phyloP scores from a whole-genome alignment of 2,329 filamentous ascomycete genomes.

The Decorospora gaudefroyi region DNA sequence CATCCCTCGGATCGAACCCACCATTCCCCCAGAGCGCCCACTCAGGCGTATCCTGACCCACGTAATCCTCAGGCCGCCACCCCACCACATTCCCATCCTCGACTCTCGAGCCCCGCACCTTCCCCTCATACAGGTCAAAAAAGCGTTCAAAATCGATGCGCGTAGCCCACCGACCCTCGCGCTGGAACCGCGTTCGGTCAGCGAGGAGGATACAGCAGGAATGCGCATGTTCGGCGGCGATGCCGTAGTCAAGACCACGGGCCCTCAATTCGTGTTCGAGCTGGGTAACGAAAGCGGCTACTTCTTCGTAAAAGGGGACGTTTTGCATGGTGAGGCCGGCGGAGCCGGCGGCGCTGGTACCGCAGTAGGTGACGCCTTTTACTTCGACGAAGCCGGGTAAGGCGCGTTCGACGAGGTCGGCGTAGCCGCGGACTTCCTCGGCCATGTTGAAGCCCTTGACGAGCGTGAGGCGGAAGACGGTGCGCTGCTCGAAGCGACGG shows the following conservation, averaged over 20 bases:
- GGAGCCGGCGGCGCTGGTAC: constrained; percentile 79
- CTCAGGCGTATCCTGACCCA: constrained; percentile 80
- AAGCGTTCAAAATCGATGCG: constrained; percentile 88
- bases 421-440: constrained; percentile 88
- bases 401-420: constrained; percentile 81
- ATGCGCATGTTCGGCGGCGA: constrained; percentile 93
- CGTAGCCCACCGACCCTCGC: constrained; percentile 83
- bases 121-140: constrained; percentile 77
- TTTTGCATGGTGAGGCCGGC: constrained; percentile 96
- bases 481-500: constrained; percentile 82
- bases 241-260: constrained; percentile 80
- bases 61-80: constrained; percentile 89
- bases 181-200: constrained; percentile 72
- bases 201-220: constrained; percentile 90
- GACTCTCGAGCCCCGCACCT: constrained; percentile 37
- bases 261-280: constrained; percentile 70
- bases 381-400: constrained; percentile 92
- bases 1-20: constrained; percentile 89
- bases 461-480: constrained; percentile 90
- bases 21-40: constrained; percentile 96
- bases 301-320: constrained; percentile 93
- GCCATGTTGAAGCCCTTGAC: constrained; percentile 99
- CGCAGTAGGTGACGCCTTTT: constrained; percentile 97
- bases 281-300: constrained; percentile 77
- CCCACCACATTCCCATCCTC: constrained; percentile 58